Percentiles rank a stretch among this genome's conserved stretches.
phyloP scores from a whole-genome alignment of 208 protist species.

The Trypanosoma scelopori region DNA sequence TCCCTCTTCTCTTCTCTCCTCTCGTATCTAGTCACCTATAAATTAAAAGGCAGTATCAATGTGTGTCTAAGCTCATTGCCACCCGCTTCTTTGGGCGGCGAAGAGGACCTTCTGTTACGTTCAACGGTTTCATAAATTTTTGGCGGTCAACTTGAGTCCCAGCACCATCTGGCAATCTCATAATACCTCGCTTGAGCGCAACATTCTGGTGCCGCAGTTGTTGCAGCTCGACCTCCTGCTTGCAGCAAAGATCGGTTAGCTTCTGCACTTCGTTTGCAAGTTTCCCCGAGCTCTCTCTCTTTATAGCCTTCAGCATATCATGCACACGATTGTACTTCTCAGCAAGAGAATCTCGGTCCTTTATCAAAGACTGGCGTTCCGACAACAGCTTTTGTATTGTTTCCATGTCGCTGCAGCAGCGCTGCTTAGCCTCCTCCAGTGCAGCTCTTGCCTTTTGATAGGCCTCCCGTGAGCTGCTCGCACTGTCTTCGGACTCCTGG shows the following conservation, averaged over 20 bases:
- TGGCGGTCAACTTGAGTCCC: constrained; percentile 50
- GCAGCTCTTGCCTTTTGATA: constrained; percentile 36
- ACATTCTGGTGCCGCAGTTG: constrained; percentile 66
- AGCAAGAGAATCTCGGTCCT: constrained; percentile 68
- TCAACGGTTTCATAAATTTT: constrained; percentile 71
- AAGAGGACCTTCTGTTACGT: constrained; percentile 74
- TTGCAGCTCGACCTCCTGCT: constrained; percentile 79
- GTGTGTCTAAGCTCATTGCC: constrained; percentile 17
- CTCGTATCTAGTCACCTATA: constrained; percentile 1
- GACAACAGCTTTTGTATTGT: constrained; percentile 55
- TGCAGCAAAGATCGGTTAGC: constrained; percentile 55
- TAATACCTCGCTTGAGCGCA: constrained; percentile 63
- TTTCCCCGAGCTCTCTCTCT: constrained; percentile 46
- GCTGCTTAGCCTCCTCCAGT: constrained; percentile 63
- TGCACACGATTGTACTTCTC: constrained; percentile 86
- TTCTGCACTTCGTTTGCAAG: constrained; percentile 51
- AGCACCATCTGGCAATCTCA: constrained; percentile 64
- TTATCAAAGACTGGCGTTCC: constrained; percentile 56
- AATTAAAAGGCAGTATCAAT: neutral
- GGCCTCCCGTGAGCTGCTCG: constrained; percentile 34
- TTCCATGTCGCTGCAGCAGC: constrained; percentile 52
- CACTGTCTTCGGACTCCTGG: constrained; percentile 32
- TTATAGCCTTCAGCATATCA: constrained; percentile 54
- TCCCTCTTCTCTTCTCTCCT: too few species aligned
- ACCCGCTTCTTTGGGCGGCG: constrained; percentile 77